Conservation (phyloP, 2,329 filamentous ascomycete genomes). For the Byssothecium circinans region DNA sequence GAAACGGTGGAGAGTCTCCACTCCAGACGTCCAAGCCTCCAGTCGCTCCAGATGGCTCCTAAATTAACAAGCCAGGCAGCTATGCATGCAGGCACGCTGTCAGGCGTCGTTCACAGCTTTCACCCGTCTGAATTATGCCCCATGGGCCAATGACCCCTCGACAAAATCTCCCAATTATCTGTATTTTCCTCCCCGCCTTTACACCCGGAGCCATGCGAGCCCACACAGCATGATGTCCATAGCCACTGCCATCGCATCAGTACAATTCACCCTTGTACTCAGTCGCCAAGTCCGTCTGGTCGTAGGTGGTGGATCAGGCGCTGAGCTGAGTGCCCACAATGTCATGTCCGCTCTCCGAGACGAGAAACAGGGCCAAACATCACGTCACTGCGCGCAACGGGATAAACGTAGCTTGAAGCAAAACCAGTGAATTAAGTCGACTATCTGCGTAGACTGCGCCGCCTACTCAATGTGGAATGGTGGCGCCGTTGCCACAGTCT, state of each 20-base stretch:
- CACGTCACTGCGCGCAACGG: background rate
- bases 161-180: background rate
- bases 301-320: too few relatives aligned
- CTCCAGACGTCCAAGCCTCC: too few relatives aligned
- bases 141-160: constrained; percentile 11
- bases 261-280: too few relatives aligned
- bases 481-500: constrained; percentile 13
- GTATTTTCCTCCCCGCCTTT: background rate
- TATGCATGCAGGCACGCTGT: constrained; percentile 15
- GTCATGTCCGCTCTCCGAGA: too few relatives aligned
- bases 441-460: constrained; percentile 11
- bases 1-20: constrained; percentile 4
- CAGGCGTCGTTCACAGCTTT: constrained; percentile 10
- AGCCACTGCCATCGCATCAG: too few relatives aligned
- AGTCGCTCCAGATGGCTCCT: background rate
- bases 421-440: constrained; percentile 12
- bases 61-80: constrained; percentile 2
- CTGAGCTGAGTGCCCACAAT: too few relatives aligned
- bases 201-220: too few relatives aligned
- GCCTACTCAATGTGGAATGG: constrained; percentile 10
- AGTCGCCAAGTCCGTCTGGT: too few relatives aligned
- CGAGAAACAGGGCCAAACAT: background rate
- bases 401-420: background rate
- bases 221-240: too few relatives aligned
- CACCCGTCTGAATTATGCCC: constrained; percentile 16